These are phyloP conservation scores for Mortierella sp. DNA, from an alignment of 371 early-diverging fungal species.

Conservation along the genomic window DNA sequence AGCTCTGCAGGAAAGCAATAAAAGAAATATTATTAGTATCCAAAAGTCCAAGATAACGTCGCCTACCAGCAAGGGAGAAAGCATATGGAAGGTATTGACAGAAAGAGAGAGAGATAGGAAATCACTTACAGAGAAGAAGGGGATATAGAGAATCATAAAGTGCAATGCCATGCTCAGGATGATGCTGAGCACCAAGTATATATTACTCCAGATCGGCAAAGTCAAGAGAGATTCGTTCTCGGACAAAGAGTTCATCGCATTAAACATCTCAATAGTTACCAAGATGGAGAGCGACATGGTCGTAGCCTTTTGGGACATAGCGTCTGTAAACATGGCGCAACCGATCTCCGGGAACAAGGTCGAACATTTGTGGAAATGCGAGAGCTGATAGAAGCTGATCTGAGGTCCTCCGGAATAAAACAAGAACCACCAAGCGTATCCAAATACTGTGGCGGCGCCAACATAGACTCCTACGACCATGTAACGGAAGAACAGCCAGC, in stretches of 20 bases:
- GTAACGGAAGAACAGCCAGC: slow-evolving; percentile 96
- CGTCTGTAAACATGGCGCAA: slow-evolving; percentile 88
- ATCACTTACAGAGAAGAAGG: slow-evolving; percentile 81
- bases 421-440: slow-evolving; percentile 98
- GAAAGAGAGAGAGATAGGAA: not conserved
- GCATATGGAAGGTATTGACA: not conserved
- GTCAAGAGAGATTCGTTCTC: slow-evolving; percentile 95
- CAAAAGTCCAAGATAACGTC: not conserved
- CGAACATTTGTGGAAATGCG: slow-evolving; percentile 91
- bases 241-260: slow-evolving; percentile 92
- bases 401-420: slow-evolving; percentile 88
- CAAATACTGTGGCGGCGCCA: slow-evolving; percentile 94
- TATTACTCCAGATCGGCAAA: slow-evolving; percentile 91
- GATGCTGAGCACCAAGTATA: slow-evolving; percentile 89
- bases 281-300: slow-evolving; percentile 96
- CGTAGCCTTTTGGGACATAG: slow-evolving; percentile 86
- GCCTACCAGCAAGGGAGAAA: not conserved
- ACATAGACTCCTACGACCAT: slow-evolving; percentile 94
- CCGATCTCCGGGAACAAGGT: slow-evolving; percentile 91
- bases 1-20: slow-evolving; percentile 54
- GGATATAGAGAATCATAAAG: slow-evolving; percentile 90
- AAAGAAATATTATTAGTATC: not conserved
- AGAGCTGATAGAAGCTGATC: slow-evolving; percentile 88
- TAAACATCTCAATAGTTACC: slow-evolving; percentile 98
- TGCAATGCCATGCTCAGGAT: slow-evolving; percentile 91